Conservation (phyloP, 2,329 filamentous ascomycete genomes). For the Epicoccum nigrum region DNA sequence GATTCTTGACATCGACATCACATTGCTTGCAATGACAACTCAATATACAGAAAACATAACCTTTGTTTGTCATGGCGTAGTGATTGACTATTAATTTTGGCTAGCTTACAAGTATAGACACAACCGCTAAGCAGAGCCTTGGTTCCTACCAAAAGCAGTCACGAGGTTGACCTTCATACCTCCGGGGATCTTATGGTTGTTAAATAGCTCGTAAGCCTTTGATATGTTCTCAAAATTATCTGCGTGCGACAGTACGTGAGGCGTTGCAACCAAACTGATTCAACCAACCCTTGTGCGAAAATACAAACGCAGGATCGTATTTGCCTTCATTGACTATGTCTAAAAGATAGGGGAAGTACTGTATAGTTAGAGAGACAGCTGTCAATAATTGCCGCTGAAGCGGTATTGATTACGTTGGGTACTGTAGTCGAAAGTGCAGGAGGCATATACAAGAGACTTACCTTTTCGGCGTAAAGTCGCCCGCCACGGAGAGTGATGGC, state of each 20-base stretch:
- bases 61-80: no score
- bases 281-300: slow-evolving; percentile 1
- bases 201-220: background rate
- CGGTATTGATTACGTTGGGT: no score
- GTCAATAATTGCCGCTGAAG: no score
- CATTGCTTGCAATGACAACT: no score
- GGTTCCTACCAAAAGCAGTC: background rate
- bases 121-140: background rate
- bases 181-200: background rate
- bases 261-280: background rate
- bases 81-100: no score
- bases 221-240: background rate
- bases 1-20: no score
- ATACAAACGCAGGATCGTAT: slow-evolving; percentile 13
- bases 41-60: no score
- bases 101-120: no score
- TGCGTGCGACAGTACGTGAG: background rate
- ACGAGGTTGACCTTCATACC: background rate
- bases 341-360: slow-evolving; percentile 8
- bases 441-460: background rate
- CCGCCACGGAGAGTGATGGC: slow-evolving; percentile 12
- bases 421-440: no score
- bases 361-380: background rate
- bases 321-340: slow-evolving; percentile 7
- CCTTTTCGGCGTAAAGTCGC: slow-evolving; percentile 12